Evolutionary conservation across 163 green algal genomes (phyloP).

Genomic region (Volvox carteri): DNA sequence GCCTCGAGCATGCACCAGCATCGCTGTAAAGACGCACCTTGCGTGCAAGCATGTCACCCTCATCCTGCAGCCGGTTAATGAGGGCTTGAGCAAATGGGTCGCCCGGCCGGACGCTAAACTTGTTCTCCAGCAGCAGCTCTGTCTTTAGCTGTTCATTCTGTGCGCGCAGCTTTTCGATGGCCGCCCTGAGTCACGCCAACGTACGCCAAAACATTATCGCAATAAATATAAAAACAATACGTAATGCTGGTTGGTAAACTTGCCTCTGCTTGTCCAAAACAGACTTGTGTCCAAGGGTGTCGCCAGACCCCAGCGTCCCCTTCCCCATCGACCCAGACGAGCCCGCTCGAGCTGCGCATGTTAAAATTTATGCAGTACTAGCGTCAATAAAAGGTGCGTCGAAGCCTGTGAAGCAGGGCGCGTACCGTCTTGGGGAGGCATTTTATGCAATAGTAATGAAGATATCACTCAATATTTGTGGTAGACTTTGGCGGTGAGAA

Average conservation of each 20-base stretch:
- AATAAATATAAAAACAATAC: not conserved
- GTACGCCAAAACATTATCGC: not conserved
- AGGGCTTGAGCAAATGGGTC: constrained; percentile 71
- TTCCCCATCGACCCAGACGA: constrained; percentile 57
- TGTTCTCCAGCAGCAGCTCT: constrained; percentile 92
- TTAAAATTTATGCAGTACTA: not conserved
- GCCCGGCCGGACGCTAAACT: constrained; percentile 86
- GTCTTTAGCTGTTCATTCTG: constrained; percentile 94
- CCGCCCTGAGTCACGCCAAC: constrained; percentile 66
- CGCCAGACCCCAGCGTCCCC: constrained; percentile 31
- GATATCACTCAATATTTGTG: too few species aligned
- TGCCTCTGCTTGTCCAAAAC: constrained; percentile 77
- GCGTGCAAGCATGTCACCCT: constrained; percentile 77
- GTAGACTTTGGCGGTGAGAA: too few species aligned
- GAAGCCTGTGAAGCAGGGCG: not conserved
- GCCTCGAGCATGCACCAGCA: not conserved
- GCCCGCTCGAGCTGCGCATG: constrained; percentile 48
- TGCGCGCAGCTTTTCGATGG: constrained; percentile 84
- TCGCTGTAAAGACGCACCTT: constrained; percentile 57
- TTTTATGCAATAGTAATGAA: constrained; percentile 26
- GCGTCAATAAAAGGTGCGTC: not conserved
- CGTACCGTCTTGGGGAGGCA: constrained; percentile 31
- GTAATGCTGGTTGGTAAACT: not conserved
- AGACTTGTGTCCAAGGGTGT: constrained; percentile 74
- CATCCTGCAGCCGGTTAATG: constrained; percentile 75